Conservation (phyloP, 2,329 filamentous ascomycete genomes). For the Exophiala phaeomuriformis region DNA sequence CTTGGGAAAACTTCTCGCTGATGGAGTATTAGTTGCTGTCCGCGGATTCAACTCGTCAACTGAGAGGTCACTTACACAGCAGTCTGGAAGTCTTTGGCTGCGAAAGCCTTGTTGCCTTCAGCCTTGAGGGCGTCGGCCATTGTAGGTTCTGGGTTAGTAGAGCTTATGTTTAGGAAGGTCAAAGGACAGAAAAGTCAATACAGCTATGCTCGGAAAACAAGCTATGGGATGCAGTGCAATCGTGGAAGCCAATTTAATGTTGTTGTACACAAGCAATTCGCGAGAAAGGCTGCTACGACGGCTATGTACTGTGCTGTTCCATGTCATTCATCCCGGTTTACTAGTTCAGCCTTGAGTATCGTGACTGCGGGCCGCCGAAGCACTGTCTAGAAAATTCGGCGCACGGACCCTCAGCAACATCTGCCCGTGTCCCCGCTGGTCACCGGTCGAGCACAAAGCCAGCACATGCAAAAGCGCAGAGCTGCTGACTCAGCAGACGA, state of each 20-base stretch:
- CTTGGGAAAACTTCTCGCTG: conserved; percentile 90
- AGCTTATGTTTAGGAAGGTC: not conserved
- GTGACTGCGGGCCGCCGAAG: conserved; percentile 8
- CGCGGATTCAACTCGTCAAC: conserved; percentile 13
- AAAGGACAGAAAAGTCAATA: not conserved
- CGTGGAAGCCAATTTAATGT: not conserved
- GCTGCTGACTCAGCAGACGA: not conserved
- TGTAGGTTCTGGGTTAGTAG: not conserved
- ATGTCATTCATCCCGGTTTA: not conserved
- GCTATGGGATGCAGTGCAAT: not conserved
- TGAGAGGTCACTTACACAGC: conserved; percentile 65
- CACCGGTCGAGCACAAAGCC: not conserved
- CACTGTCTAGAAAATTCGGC: conserved; percentile 24
- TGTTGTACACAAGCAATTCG: not conserved
- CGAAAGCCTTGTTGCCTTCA: conserved; percentile 97
- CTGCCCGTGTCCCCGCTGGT: not conserved
- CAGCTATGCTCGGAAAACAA: not conserved
- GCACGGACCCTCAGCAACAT: conserved; percentile 12
- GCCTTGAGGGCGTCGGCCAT: conserved; percentile 85
- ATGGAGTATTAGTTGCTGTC: conserved; percentile 6
- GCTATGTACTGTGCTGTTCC: not conserved
- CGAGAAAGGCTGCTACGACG: not conserved
- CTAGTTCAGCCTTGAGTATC: not conserved
- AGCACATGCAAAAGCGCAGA: not conserved
- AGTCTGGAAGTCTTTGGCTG: conserved; percentile 91